Percentiles rank a stretch among this genome's conserved stretches.
Conservation (phyloP, 352 stramenopile species). For the Pilasporangium apinafurcum region DNA sequence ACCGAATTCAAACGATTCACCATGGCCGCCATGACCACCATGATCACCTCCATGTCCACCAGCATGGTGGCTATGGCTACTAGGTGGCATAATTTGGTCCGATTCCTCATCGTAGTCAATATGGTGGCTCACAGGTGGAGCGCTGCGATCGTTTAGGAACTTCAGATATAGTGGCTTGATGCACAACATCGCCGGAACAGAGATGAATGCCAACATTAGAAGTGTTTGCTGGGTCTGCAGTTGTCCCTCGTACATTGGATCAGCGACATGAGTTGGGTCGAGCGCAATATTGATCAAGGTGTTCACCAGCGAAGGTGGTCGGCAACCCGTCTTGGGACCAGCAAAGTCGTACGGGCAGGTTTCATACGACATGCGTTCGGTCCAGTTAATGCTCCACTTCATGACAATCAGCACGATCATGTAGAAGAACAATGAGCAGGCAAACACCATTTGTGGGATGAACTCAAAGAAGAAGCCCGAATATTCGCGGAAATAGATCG, state of each 20-base stretch:
- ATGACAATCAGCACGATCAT: slow-evolving; percentile 99
- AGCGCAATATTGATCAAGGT: slow-evolving; percentile 99
- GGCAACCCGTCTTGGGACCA: slow-evolving; percentile 91
- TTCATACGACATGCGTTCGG: slow-evolving; percentile 88
- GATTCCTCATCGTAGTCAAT: slow-evolving; percentile 75
- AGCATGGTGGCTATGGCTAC: too few relatives aligned
- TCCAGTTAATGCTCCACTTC: slow-evolving; percentile 99
- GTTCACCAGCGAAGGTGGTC: slow-evolving; percentile 97
- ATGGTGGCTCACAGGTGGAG: slow-evolving; percentile 51
- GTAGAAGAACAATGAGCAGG: slow-evolving; percentile 97
- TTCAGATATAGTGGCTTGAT: slow-evolving; percentile 93
- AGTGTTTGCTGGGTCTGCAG: slow-evolving; percentile 85
- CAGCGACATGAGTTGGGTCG: slow-evolving; percentile 88
- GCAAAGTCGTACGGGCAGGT: slow-evolving; percentile 94
- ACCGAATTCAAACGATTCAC: slow-evolving; percentile 91
- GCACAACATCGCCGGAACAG: slow-evolving; percentile 94
- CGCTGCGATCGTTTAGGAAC: slow-evolving; percentile 57
- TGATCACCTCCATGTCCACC: slow-evolving; percentile 28
- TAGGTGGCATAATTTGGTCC: slow-evolving; percentile 38
- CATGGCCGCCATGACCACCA: slow-evolving; percentile 28
- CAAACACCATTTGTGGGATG: slow-evolving; percentile 96
- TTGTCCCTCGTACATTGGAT: slow-evolving; percentile 95
- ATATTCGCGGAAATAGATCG: slow-evolving; percentile 94
- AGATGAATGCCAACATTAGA: slow-evolving; percentile 92
- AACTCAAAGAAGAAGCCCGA: slow-evolving; percentile 97